Base-by-base conservation (phyloP, 768 basidiomycete species). In the Kwoniella heveanensis region DNA sequence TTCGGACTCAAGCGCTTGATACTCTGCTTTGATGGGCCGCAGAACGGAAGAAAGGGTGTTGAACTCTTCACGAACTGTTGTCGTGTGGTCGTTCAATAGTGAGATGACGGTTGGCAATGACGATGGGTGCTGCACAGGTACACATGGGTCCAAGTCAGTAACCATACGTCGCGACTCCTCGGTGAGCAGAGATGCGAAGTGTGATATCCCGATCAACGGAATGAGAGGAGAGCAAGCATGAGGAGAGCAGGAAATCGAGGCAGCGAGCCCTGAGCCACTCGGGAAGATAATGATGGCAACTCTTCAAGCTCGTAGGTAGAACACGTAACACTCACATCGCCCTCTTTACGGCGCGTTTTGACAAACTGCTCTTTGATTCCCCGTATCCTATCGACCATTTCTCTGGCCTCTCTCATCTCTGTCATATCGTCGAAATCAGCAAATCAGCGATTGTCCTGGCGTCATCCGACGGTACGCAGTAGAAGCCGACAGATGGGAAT, bases 281-380 rank as follows among this genome's bases (percentile, higher is more conserved):
- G n/a, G n/a, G n/a, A n/a, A n/a, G n/a, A n/a, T n/a, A n/a, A n/a
- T n/a, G n/a, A n/a, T n/a, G n/a, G n/a, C n/a, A n/a, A n/a, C n/a
- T n/a, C n/a, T n/a, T n/a, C n/a, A n/a, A n/a, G n/a, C n/a, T n/a
- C n/a, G n/a, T n/a, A n/a, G n/a, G n/a, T n/a, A n/a, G n/a, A n/a
- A n/a, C n/a, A n/a, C n/a, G n/a, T n/a, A n/a, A n/a, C n/a, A 68
- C 67, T 57, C 56, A 68, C 67, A 58, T 61, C 63, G 9, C 26
- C 68, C 22, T 54, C 60, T 44, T 51, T 62, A 27, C 55, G 48
- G 21, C 61, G 15, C 10, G 54, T 30, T 27, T 63, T 65, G 0
- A 5, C 37, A 37, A 69, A 63, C 12, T 64, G 29, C 13, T 65
- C 60, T 32, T 65, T 44, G 26, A 65, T 47, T 22, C 29, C 52